Percentiles rank a stretch among this genome's conserved stretches.
These are phyloP conservation scores for Epichloe gansuensis DNA, from an alignment of 2,329 filamentous ascomycete genomes.

Conservation along the genomic window DNA sequence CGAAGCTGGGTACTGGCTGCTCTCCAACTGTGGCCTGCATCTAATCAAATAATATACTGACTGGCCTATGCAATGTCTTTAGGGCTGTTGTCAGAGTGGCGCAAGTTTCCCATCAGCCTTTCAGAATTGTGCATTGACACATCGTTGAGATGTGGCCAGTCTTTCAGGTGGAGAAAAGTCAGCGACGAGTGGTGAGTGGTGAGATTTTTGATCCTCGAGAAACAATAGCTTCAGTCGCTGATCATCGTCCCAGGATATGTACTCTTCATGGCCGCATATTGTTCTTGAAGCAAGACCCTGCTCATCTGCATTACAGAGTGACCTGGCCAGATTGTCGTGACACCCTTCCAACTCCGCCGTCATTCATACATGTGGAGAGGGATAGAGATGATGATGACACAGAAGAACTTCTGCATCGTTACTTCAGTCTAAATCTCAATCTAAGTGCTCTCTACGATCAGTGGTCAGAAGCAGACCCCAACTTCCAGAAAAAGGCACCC, in stretches of 20 bases:
- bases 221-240: not conserved
- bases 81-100: slow-evolving; percentile 61
- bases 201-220: slow-evolving; percentile 9
- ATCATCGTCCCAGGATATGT: slow-evolving; percentile 47
- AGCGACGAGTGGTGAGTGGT: slow-evolving; percentile 92
- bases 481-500: slow-evolving; percentile 79
- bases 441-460: slow-evolving; percentile 66
- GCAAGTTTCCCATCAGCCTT: slow-evolving; percentile 69
- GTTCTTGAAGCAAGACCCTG: slow-evolving; percentile 70
- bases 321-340: slow-evolving; percentile 37
- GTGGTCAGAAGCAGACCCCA: slow-evolving; percentile 76
- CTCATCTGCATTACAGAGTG: slow-evolving; percentile 67
- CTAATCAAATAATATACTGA: not conserved
- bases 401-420: slow-evolving; percentile 62
- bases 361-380: slow-evolving; percentile 1
- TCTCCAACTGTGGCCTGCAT: too few relatives aligned
- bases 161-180: slow-evolving; percentile 87
- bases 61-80: slow-evolving; percentile 21
- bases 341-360: slow-evolving; percentile 7
- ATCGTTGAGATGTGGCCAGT: slow-evolving; percentile 87
- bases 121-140: slow-evolving; percentile 90
- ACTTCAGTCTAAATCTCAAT: slow-evolving; percentile 77
- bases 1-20: too few relatives aligned
- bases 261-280: slow-evolving; percentile 76
- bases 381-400: slow-evolving; percentile 49